Conservation (phyloP, 1,284 basidiomycete genomes). For the Irpex sp. region DNA sequence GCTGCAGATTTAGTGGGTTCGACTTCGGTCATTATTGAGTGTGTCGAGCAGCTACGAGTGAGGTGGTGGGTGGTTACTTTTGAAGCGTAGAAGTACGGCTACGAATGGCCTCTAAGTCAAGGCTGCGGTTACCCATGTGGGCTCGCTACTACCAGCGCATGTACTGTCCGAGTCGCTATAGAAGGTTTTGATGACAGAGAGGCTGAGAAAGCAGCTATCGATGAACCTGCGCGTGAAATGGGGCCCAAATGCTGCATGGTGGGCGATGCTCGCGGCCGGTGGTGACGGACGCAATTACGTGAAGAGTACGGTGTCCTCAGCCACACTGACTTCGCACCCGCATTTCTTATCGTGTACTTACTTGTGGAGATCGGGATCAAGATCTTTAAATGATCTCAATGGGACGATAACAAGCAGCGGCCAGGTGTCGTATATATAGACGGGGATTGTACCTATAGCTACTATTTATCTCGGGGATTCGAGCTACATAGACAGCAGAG, state of each 20-base stretch:
- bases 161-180: no score
- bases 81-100: neutral
- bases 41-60: slow-evolving; percentile 7
- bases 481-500: no score
- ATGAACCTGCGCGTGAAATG: neutral
- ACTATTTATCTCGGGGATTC: no score
- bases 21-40: slow-evolving; percentile 8
- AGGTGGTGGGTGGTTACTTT: neutral
- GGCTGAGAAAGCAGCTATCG: neutral
- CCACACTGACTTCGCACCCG: no score
- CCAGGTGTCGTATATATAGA: no score
- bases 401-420: no score
- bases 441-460: no score
- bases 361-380: no score
- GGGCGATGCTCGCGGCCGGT: neutral
- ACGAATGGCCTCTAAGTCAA: neutral
- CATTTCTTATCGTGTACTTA: no score
- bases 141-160: neutral
- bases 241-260: neutral
- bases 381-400: no score
- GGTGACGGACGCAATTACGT: neutral
- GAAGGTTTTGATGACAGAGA: no score
- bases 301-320: no score
- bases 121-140: neutral
- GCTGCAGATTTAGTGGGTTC: slow-evolving; percentile 18